Percentiles rank a stretch among this genome's conserved stretches.
Conservation (phyloP, 768 basidiomycete genomes). For the Inosperma sp. region DNA sequence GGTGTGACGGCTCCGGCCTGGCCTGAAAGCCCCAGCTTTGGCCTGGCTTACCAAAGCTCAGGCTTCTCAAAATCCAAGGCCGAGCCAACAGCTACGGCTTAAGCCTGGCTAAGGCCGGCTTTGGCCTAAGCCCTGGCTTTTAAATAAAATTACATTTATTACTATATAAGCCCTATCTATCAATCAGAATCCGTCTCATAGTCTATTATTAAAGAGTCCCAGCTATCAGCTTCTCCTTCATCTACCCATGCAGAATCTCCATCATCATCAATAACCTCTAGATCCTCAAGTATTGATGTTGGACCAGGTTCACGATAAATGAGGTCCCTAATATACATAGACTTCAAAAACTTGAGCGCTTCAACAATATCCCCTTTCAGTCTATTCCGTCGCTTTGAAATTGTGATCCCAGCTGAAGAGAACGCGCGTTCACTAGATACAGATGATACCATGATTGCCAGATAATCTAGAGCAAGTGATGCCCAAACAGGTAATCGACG, state of each 20-base stretch:
- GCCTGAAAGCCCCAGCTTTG: slow-evolving; percentile 6
- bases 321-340: slow-evolving; percentile 2
- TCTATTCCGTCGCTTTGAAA: slow-evolving; percentile 20
- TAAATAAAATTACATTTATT: neutral
- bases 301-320: slow-evolving; percentile 1
- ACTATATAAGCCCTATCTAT: too few species aligned
- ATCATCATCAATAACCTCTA: neutral
- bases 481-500: neutral
- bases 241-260: neutral
- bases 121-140: neutral
- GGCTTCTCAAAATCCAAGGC: slow-evolving; percentile 1
- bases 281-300: neutral
- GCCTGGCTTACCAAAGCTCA: neutral
- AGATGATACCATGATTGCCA: slow-evolving; percentile 8
- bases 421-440: slow-evolving; percentile 37
- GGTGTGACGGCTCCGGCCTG: neutral
- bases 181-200: neutral
- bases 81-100: neutral
- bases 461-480: neutral
- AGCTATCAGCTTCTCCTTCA: neutral
- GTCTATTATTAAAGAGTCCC: neutral
- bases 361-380: slow-evolving; percentile 12
- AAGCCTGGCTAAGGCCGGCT: neutral
- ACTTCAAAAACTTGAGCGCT: slow-evolving; percentile 14
- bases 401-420: slow-evolving; percentile 35